Percentiles rank a stretch among this genome's conserved stretches.
phyloP scores from a whole-genome alignment of 176 grass and related monocot genomes.

The Paspalum vaginatum region DNA sequence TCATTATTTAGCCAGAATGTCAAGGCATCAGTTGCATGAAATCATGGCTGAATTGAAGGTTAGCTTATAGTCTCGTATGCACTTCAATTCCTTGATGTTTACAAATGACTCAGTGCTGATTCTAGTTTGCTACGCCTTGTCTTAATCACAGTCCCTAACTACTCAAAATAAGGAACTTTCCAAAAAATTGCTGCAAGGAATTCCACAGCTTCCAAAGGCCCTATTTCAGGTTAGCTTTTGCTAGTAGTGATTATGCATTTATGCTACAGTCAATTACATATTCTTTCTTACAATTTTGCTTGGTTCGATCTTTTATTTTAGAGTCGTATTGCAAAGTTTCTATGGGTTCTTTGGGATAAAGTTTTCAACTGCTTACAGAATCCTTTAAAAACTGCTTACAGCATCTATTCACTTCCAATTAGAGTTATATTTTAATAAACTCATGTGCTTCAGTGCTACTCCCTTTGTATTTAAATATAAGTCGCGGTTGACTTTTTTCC shows the following conservation, averaged over 20 bases:
- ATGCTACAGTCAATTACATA: conserved; percentile 17
- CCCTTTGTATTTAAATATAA: too few relatives aligned
- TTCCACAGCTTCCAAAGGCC: conserved; percentile 77
- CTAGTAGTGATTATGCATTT: not conserved
- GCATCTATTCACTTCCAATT: not conserved
- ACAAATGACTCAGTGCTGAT: conserved; percentile 21
- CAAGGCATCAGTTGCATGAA: conserved; percentile 77
- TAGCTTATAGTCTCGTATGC: conserved; percentile 18
- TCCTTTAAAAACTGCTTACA: not conserved
- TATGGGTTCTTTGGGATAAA: not conserved
- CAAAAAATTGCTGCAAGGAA: conserved; percentile 69
- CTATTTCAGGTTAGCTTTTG: conserved; percentile 82
- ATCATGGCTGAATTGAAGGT: conserved; percentile 96
- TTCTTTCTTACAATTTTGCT: conserved; percentile 19
- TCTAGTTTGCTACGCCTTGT: conserved; percentile 15
- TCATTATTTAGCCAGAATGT: conserved; percentile 88
- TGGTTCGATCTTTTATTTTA: not conserved
- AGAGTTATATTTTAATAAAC: conserved; percentile 22
- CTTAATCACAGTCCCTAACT: conserved; percentile 56
- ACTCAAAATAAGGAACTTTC: conserved; percentile 71
- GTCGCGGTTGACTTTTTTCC: too few relatives aligned
- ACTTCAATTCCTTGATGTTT: conserved; percentile 18
- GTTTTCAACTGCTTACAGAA: conserved; percentile 23
- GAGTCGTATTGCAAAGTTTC: not conserved
- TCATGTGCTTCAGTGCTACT: not conserved